Evolutionary conservation across 177 flowering plant genomes (phyloP), one percentile per base, ranked within the genome.

Genomic region (Vitis hybrid): DNA sequence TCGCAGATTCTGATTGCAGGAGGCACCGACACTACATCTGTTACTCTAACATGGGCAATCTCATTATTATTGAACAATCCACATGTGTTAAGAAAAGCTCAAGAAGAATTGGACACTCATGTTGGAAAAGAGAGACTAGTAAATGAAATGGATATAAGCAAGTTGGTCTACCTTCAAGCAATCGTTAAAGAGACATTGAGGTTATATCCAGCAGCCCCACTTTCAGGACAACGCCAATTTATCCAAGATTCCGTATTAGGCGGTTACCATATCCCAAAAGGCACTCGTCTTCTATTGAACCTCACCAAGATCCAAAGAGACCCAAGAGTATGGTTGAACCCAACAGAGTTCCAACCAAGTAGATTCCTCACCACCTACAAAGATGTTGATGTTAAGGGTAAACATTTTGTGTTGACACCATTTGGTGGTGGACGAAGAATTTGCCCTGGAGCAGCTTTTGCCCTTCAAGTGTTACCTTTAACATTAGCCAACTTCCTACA

Each of bases 281-380:
- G 74, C 40, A 75, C 78, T 1, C 30, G 64, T 2, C 11, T 75
- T 6, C 1, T 75, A 0, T 18, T 75, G 9, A 75, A 75, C 52
- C 11, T 62, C 1, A 52, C 32, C 32, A 75, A 71, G 54, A 60
- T 75, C 50, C 78, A 75, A 12, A 66, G 48, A 1, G 78, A 75
- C n/a, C 78, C 74, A 5, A 6, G 59, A 0, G 64, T 71, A 2
- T 75, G 74, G 74, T 1, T 52, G 0, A 56, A 75, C 0, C 74
- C 78, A 1, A 4, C 6, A 0, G 65, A 61, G 35, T 75, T 75
- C 19, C 14, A 51, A 35, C 78, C 78, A 15, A 74, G 70, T 49
- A 70, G 78, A 24, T 74, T 74, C 19, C 60, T 74, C 15, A 60
- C 49, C 9, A 60, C 55, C 24, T 49, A 74, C 69, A 70, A 63